These are phyloP conservation scores for Eucalyptus cladocalyx DNA, from an alignment of 345 rosid genomes.

Conservation along the genomic window DNA sequence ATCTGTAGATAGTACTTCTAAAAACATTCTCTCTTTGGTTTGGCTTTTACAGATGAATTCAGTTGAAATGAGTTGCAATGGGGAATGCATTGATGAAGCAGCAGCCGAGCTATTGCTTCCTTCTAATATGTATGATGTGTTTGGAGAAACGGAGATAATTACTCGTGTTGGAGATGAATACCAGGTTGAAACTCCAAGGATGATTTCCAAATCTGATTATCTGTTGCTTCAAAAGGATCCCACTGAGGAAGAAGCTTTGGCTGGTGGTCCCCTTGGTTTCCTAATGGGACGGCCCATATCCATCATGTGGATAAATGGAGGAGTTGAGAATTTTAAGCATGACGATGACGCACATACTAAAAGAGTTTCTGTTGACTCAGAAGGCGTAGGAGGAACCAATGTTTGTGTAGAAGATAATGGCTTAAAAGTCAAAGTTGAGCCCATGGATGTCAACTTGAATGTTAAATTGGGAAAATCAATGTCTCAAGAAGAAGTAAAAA, in stretches of 20 bases:
- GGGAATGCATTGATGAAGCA: conserved; percentile 12
- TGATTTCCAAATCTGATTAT: conserved; percentile 4
- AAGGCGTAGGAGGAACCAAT: not conserved
- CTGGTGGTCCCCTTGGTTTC: not conserved
- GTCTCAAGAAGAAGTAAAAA: not conserved
- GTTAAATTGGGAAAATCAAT: not conserved
- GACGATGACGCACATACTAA: conserved; percentile 1
- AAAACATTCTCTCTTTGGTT: not conserved
- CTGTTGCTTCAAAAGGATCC: not conserved
- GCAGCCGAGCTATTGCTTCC: conserved; percentile 12
- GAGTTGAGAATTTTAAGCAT: conserved; percentile 1
- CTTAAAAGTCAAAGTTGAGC: conserved; percentile 1
- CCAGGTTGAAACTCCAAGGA: conserved; percentile 41
- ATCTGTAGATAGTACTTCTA: not conserved
- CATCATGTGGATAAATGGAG: conserved; percentile 28
- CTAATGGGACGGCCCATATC: conserved; percentile 36
- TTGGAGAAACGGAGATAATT: conserved; percentile 29
- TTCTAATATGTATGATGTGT: conserved; percentile 13
- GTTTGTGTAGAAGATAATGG: not conserved
- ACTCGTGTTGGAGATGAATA: conserved; percentile 47
- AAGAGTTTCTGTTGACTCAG: not conserved
- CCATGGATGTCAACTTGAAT: not conserved
- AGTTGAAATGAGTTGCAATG: conserved; percentile 2
- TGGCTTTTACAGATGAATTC: conserved; percentile 23
- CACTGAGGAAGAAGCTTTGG: not conserved